These are phyloP conservation scores for Rhododendron griersonianum DNA, from an alignment of 148 eudicot species.

Conservation along the genomic window DNA sequence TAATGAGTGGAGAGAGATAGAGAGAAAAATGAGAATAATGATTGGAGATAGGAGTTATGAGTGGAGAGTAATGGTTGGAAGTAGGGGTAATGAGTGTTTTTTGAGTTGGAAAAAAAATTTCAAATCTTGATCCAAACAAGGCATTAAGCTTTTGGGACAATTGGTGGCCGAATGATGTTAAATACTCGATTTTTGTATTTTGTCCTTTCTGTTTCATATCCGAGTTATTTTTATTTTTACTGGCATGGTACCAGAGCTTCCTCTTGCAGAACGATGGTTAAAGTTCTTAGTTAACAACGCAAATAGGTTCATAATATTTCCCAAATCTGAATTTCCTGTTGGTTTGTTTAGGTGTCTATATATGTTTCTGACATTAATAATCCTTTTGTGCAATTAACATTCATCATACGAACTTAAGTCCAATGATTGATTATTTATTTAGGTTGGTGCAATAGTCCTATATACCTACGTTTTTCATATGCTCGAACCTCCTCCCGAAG, in stretches of 20 bases:
- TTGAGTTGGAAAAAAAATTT: too few species aligned
- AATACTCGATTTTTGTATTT: not conserved
- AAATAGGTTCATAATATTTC: not conserved
- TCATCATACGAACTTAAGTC: not conserved
- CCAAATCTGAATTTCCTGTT: not conserved
- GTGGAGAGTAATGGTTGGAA: too few species aligned
- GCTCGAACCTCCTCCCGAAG: conserved; percentile 91
- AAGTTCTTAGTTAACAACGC: not conserved
- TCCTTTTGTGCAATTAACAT: not conserved
- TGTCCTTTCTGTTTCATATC: not conserved
- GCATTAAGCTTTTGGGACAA: not conserved
- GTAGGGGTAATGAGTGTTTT: too few species aligned
- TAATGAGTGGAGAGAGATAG: too few species aligned
- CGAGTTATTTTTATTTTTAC: not conserved
- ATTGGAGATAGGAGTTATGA: too few species aligned
- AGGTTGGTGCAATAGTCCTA: conserved; percentile 93
- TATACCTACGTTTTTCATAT: conserved; percentile 92
- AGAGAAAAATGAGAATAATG: too few species aligned
- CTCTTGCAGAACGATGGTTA: not conserved
- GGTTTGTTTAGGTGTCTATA: not conserved
- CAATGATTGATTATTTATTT: not conserved
- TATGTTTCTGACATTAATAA: not conserved
- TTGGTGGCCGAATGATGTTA: not conserved
- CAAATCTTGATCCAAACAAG: too few species aligned
- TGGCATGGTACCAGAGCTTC: not conserved